phyloP scores from a whole-genome alignment of 805 yeast species.

The Yarrowia sp. region DNA sequence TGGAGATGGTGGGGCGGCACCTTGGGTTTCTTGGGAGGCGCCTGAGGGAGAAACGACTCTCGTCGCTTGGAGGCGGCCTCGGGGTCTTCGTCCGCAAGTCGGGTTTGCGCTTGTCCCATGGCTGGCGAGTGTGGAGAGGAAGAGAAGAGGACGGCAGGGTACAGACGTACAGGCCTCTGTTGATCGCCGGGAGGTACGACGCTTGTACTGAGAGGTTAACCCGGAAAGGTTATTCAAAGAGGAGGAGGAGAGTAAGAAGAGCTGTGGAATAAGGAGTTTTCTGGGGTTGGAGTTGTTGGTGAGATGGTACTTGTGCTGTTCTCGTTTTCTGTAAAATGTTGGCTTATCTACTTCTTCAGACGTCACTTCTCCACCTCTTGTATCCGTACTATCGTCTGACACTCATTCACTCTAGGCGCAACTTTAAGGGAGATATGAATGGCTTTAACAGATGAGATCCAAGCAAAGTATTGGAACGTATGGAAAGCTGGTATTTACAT shows the following conservation, averaged over 20 bases:
- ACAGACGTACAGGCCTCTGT: background rate
- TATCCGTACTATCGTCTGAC: background rate
- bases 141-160: background rate
- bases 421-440: conserved; percentile 5
- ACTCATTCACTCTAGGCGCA: conserved; percentile 8
- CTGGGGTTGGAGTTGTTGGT: background rate
- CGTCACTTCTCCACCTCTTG: too few relatives aligned
- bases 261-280: background rate
- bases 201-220: conserved; percentile 29
- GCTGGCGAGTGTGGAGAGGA: background rate
- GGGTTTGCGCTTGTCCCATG: conserved; percentile 37
- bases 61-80: conserved; percentile 17
- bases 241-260: too few relatives aligned
- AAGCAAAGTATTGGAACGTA: too few relatives aligned
- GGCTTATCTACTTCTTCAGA: background rate
- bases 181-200: conserved; percentile 8
- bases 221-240: conserved; percentile 1
- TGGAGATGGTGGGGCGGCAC: background rate
- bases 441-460: too few relatives aligned
- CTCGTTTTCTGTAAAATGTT: too few relatives aligned
- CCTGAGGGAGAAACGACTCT: conserved; percentile 29
- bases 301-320: too few relatives aligned
- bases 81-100: conserved; percentile 38
- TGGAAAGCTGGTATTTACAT: too few relatives aligned
- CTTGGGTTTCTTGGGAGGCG: conserved; percentile 16